These are phyloP conservation scores for Alternaria hordeiaustralica DNA, from an alignment of 2,329 filamentous ascomycete species.

Conservation along the genomic window DNA sequence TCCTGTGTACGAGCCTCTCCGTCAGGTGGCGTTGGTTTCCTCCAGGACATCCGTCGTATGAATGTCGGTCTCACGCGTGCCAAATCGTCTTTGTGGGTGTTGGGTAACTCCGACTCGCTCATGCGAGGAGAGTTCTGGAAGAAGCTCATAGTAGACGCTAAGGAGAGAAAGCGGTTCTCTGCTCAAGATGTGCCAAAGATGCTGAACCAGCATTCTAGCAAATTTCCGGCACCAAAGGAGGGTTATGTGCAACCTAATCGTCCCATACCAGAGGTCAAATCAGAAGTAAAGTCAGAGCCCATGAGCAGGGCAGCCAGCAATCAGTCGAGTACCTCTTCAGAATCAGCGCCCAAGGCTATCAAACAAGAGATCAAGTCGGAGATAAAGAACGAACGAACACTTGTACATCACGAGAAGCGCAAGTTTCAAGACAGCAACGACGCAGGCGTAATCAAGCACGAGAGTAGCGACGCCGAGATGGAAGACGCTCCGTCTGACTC, in stretches of 20 bases:
- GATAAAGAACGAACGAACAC: conserved; percentile 58
- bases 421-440: conserved; percentile 76
- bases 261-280: conserved; percentile 27
- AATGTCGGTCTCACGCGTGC: conserved; percentile 97
- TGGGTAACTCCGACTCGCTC: conserved; percentile 88
- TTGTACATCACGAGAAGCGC: conserved; percentile 78
- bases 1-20: conserved; percentile 93
- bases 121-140: conserved; percentile 90
- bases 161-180: conserved; percentile 76
- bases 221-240: conserved; percentile 44
- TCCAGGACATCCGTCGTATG: conserved; percentile 98
- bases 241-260: conserved; percentile 29
- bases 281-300: conserved; percentile 30
- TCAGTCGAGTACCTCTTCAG: conserved; percentile 22
- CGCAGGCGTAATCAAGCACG: conserved; percentile 62
- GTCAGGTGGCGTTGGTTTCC: conserved; percentile 96
- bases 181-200: conserved; percentile 66
- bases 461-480: conserved; percentile 42
- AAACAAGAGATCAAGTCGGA: conserved; percentile 31
- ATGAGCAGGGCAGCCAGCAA: conserved; percentile 33
- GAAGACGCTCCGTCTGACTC: conserved; percentile 34
- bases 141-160: conserved; percentile 82
- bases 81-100: conserved; percentile 94
- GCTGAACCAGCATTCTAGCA: conserved; percentile 60
- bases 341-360: conserved; percentile 11